Conservation (phyloP, 2,329 filamentous ascomycete species). For the Aspergillus fijiensis region DNA sequence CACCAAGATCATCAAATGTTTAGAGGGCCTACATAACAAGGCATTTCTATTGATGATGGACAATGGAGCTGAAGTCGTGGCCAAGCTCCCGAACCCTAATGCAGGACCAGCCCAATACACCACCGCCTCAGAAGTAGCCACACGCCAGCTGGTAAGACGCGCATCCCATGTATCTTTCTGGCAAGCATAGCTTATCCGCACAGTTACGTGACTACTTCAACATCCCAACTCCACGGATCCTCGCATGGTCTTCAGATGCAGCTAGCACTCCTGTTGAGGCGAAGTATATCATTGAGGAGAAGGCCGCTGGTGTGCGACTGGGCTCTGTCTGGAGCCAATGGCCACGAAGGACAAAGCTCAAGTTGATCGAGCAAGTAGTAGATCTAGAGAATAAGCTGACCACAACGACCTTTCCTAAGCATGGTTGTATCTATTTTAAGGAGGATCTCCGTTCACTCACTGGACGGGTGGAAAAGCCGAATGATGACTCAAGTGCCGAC, state of each 20-base stretch:
- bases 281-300: conserved; percentile 33
- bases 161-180: background rate
- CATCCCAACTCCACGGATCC: conserved; percentile 18
- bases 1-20: conserved; percentile 30
- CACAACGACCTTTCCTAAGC: conserved; percentile 22
- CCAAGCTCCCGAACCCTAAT: conserved; percentile 31
- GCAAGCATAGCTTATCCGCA: conserved; percentile 9
- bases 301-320: conserved; percentile 28
- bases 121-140: conserved; percentile 29
- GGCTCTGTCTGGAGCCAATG: conserved; percentile 31
- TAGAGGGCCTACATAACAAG: conserved; percentile 36
- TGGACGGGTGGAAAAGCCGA: conserved; percentile 15
- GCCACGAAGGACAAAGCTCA: conserved; percentile 24
- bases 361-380: conserved; percentile 27
- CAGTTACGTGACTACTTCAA: conserved; percentile 24
- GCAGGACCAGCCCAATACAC: conserved; percentile 23
- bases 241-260: conserved; percentile 23
- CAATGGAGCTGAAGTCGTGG: conserved; percentile 30
- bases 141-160: conserved; percentile 22
- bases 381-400: conserved; percentile 29
- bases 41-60: conserved; percentile 38
- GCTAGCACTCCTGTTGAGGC: conserved; percentile 18
- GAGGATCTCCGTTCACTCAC: conserved; percentile 20
- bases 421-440: conserved; percentile 31
- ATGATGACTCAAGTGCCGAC: background rate